Evolutionary conservation across 2,329 filamentous ascomycete genomes (phyloP), one percentile per base, ranked within the genome.

Genomic region (Phialemoniopsis sp.): DNA sequence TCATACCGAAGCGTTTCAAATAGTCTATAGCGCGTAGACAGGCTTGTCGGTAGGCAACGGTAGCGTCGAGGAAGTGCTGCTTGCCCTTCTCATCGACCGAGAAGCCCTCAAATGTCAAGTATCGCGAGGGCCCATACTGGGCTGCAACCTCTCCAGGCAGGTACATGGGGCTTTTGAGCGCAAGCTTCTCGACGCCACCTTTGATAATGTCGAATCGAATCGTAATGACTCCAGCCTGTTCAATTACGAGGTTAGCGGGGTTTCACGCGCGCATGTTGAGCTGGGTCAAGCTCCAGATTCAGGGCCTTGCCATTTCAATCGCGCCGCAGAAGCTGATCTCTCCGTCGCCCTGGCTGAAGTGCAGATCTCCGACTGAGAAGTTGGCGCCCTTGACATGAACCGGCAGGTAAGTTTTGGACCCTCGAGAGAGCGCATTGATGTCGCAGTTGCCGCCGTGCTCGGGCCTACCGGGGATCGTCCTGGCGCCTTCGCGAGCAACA

Each of bases 391-490:
- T 64, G 5, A 96, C 87, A 53, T 95, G 89, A 1, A 96, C 85
- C 0, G 90, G 90, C 1, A 95, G 73, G 57, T 89, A 95, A 0
- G 94, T 86, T 56, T 90, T 91, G 42, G 45, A 46, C 39, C 53
- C 54, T 4, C 56, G 41, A 31, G 52, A 56, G 19, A 59, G 45
- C 41, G 58, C 57, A 36, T 59, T 59, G 48, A 59, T 58, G 41
- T 95, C 89, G 56, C 88, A 93, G 54, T 95, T 95, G 0, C 89
- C 90, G 13, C 90, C 90, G 51, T 94, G 86, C 53, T 94, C 89
- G 0, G 89, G 88, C 0, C 89, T 71, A 3, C 89, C 83, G 0
- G 89, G 89, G 35, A 96, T 85, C 0, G 90, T 95, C 29, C 90
- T 67, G 1, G 90, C 90, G 1, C 89, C 89, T 54, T 95, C 88